A percentile compares a stretch with the other conserved stretches of the same genome.
phyloP scores from a whole-genome alignment of 2,329 filamentous ascomycete genomes.

The Pyrenochaeta sp. region DNA sequence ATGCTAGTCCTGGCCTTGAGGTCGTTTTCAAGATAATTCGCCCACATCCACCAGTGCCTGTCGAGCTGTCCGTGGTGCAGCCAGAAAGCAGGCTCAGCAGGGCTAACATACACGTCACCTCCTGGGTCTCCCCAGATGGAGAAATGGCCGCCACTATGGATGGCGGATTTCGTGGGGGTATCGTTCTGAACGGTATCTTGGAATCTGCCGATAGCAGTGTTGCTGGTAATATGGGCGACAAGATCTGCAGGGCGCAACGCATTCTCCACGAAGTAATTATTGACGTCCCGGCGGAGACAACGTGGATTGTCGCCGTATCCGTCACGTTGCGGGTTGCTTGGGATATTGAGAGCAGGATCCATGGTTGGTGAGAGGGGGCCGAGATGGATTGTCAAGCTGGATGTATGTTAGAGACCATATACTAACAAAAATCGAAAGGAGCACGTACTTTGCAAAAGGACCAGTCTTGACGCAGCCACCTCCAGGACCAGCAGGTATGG shows the following conservation, averaged over 20 bases:
- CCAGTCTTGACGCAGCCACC: constrained; percentile 65
- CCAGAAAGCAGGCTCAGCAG: constrained; percentile 58
- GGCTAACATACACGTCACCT: constrained; percentile 57
- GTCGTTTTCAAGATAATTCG: constrained; percentile 49
- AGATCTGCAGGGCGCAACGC: constrained; percentile 28
- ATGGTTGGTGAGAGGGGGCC: constrained; percentile 56
- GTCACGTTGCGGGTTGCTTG: constrained; percentile 40
- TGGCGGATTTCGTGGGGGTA: constrained; percentile 15
- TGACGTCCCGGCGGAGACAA: constrained; percentile 43
- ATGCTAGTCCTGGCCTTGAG: constrained; percentile 28
- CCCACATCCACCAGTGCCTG: constrained; percentile 61
- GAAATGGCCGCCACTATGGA: constrained; percentile 58
- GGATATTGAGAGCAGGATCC: constrained; percentile 40
- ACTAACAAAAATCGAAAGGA: too few relatives aligned
- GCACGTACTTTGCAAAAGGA: constrained; percentile 51
- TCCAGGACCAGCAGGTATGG: constrained; percentile 58
- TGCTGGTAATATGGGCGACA: constrained; percentile 33
- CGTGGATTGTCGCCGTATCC: constrained; percentile 43
- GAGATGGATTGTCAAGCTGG: constrained; percentile 53
- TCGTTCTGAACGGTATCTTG: constrained; percentile 36
- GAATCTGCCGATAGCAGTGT: constrained; percentile 31
- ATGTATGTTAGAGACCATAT: too few relatives aligned
- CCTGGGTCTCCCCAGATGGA: constrained; percentile 54
- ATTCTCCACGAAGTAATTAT: constrained; percentile 32
- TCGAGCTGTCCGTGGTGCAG: constrained; percentile 61